Percentiles rank a stretch among this genome's conserved stretches.
These are phyloP conservation scores for Fusarium denticulatum DNA, from an alignment of 2,329 filamentous ascomycete genomes.

Conservation along the genomic window DNA sequence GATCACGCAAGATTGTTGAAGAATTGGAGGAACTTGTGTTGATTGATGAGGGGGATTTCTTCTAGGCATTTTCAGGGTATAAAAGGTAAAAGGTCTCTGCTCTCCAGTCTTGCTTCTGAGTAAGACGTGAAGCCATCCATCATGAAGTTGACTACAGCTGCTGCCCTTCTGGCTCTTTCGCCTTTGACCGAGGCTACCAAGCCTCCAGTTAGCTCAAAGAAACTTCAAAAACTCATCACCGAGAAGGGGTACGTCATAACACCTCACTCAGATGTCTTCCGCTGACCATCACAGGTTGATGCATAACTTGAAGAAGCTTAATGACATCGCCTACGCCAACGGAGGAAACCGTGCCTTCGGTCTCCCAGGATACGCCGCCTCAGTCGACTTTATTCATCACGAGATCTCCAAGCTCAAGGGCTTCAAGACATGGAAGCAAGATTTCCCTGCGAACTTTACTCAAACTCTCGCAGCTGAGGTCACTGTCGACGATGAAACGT, in stretches of 20 bases:
- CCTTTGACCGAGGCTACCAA: slow-evolving; percentile 35
- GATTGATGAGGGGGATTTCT: not conserved
- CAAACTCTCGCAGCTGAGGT: slow-evolving; percentile 37
- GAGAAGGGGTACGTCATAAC: slow-evolving; percentile 27
- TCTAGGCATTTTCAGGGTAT: not conserved
- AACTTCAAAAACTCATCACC: slow-evolving; percentile 40
- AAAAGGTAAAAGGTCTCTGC: rapidly evolving
- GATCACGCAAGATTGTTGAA: slow-evolving; percentile 24
- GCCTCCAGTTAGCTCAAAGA: slow-evolving; percentile 33
- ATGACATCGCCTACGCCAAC: slow-evolving; percentile 46
- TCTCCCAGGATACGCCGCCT: slow-evolving; percentile 48
- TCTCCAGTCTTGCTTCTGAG: not conserved
- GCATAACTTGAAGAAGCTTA: slow-evolving; percentile 42
- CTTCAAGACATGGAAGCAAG: slow-evolving; percentile 45
- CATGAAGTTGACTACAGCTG: slow-evolving; percentile 34
- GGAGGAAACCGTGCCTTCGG: slow-evolving; percentile 48
- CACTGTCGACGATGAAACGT: slow-evolving; percentile 39
- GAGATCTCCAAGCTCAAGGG: slow-evolving; percentile 44
- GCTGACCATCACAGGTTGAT: slow-evolving; percentile 30
- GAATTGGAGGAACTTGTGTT: slow-evolving; percentile 7
- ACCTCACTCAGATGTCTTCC: rapidly evolving
- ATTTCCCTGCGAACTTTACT: slow-evolving; percentile 44
- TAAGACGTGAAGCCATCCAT: not conserved
- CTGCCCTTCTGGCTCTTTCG: slow-evolving; percentile 41
- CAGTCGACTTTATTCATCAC: slow-evolving; percentile 45